phyloP scores from a whole-genome alignment of 805 yeast genomes.

The Wickerhamomyces tratensis region DNA sequence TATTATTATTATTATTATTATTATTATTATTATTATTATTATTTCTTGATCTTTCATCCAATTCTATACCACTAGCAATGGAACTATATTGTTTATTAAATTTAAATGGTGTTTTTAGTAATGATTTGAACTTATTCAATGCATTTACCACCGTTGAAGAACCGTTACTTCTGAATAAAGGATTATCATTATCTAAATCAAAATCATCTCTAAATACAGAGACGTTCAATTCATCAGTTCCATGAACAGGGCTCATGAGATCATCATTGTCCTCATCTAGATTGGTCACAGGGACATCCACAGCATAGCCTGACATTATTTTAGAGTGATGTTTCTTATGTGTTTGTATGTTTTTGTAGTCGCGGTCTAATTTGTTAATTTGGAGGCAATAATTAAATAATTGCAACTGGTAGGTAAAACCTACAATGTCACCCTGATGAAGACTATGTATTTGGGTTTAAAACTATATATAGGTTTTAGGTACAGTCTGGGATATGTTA shows the following conservation, averaged over 20 bases:
- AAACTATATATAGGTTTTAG: no score
- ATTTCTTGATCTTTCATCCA: constrained; percentile 4
- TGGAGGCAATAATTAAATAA: no score
- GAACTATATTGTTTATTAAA: not conserved
- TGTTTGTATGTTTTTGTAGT: no score
- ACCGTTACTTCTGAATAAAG: constrained; percentile 1
- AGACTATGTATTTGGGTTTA: no score
- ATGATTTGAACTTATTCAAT: constrained; percentile 1
- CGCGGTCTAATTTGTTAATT: no score
- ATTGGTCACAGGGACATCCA: constrained; percentile 48
- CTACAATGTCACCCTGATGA: no score
- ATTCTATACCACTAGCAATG: constrained; percentile 15
- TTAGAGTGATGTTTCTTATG: no score
- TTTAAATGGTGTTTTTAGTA: no score
- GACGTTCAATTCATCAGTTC: constrained; percentile 12
- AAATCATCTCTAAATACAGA: constrained; percentile 16
- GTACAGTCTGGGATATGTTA: no score
- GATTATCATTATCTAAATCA: constrained; percentile 8
- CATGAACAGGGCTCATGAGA: constrained; percentile 6
- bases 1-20: no score
- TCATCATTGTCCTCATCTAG: constrained; percentile 34
- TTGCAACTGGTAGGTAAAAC: no score
- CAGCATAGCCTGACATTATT: constrained; percentile 20
- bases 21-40: no score
- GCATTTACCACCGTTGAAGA: not conserved